A percentile compares a stretch with the other conserved stretches of the same genome.
Conservation (phyloP, 371 early-diverging fungal species). For the Apophysomyces sp. region DNA sequence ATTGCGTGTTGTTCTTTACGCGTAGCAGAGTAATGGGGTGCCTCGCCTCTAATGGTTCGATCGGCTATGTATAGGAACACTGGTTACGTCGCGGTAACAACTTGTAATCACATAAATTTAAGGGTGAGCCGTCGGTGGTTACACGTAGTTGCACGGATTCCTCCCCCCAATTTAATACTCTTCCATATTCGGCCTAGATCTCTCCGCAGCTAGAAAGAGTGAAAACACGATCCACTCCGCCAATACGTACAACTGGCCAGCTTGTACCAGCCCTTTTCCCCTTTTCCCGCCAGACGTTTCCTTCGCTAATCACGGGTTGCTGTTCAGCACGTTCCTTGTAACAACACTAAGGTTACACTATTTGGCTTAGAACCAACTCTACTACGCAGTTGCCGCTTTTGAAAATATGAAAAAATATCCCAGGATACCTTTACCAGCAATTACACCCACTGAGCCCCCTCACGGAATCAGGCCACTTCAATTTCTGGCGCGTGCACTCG, state of each 20-base stretch:
- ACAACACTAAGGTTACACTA: neutral
- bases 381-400: neutral
- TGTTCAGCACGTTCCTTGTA: constrained; percentile 1
- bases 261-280: neutral
- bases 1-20: neutral
- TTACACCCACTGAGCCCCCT: neutral
- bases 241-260: too few relatives aligned
- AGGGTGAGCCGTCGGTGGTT: neutral
- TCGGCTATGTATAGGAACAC: neutral
- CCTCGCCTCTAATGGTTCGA: neutral
- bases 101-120: neutral
- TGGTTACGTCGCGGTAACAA: neutral
- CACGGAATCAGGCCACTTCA: neutral
- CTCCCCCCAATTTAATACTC: constrained; percentile 1
- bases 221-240: neutral
- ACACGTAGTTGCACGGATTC: neutral
- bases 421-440: neutral
- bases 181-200: neutral
- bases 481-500: neutral
- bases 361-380: neutral
- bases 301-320: neutral
- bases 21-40: neutral
- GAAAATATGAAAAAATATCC: neutral
- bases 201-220: neutral
- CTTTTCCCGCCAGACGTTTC: neutral